Evolutionary conservation across 306 rosid species (phyloP).

Genomic region (Crotalaria pallida): DNA sequence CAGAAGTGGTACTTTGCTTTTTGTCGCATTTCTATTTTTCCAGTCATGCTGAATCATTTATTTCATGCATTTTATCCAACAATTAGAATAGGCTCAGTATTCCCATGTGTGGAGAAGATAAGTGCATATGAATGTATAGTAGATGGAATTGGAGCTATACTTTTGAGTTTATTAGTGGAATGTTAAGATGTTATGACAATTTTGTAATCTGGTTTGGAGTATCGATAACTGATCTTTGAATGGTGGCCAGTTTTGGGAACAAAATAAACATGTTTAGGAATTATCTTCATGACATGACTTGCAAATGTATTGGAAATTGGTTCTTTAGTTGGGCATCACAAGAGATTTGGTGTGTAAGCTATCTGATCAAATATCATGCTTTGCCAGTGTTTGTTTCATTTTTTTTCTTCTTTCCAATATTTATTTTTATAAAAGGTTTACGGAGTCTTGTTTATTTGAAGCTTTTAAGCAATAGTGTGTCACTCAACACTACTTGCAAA

Average conservation of each 20-base stretch:
- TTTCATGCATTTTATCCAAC: constrained; percentile 15
- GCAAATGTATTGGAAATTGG: not conserved
- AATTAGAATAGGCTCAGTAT: not conserved
- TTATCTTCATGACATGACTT: not conserved
- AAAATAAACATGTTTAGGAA: not conserved
- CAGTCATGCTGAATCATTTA: constrained; percentile 4
- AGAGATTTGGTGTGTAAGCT: not conserved
- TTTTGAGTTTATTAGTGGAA: constrained; percentile 3
- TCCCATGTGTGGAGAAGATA: too few relatives aligned
- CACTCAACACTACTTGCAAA: not conserved
- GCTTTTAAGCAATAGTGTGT: not conserved
- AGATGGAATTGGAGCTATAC: not conserved
- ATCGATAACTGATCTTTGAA: not conserved
- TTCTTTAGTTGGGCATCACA: not conserved
- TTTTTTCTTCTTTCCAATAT: not conserved
- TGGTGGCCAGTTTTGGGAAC: not conserved
- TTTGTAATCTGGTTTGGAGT: not conserved
- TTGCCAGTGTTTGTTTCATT: not conserved
- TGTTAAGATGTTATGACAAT: not conserved
- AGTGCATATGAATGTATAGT: not conserved
- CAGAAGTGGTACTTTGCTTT: constrained; percentile 54
- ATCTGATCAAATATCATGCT: too few relatives aligned
- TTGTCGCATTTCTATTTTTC: constrained; percentile 5
- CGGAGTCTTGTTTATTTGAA: not conserved
- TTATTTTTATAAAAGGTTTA: not conserved